phyloP scores from a whole-genome alignment of 192 early-diverging fungal genomes.

The Entomortierella lignicola region DNA sequence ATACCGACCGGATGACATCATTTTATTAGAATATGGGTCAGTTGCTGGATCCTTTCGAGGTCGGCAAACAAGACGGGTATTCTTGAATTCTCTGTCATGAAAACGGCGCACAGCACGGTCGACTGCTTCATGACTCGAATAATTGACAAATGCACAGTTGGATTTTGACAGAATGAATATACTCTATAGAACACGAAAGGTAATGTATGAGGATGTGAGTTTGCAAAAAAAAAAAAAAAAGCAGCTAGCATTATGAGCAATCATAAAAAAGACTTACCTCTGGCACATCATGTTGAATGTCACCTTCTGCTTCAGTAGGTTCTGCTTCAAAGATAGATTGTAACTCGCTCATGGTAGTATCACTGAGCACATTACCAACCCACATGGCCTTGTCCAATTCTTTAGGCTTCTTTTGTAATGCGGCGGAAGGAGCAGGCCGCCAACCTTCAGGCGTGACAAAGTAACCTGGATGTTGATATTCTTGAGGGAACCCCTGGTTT shows the following conservation, averaged over 20 bases:
- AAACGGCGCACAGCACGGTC: constrained; percentile 54
- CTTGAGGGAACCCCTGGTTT: constrained; percentile 15
- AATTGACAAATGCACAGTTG: constrained; percentile 64
- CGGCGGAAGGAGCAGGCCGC: constrained; percentile 7
- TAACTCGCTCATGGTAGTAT: constrained; percentile 57
- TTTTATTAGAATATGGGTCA: constrained; percentile 14
- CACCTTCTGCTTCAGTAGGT: constrained; percentile 52
- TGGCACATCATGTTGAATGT: constrained; percentile 39
- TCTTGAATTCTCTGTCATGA: constrained; percentile 61
- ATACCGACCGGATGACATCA: background rate
- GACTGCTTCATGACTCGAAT: constrained; percentile 60
- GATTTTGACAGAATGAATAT: constrained; percentile 60
- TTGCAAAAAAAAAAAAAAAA: background rate
- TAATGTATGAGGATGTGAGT: background rate
- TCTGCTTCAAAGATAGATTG: constrained; percentile 60
- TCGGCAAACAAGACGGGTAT: constrained; percentile 57
- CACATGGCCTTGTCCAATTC: constrained; percentile 64
- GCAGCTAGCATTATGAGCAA: background rate
- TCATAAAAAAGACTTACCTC: constrained; percentile 10
- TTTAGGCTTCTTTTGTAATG: constrained; percentile 60
- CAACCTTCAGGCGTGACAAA: constrained; percentile 25
- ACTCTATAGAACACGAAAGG: constrained; percentile 32
- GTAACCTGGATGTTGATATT: constrained; percentile 26
- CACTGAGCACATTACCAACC: constrained; percentile 61
- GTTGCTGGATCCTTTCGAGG: constrained; percentile 56